Evolutionary conservation across 2,329 filamentous ascomycete species (phyloP).

Genomic region (Teratosphaeria viscida): DNA sequence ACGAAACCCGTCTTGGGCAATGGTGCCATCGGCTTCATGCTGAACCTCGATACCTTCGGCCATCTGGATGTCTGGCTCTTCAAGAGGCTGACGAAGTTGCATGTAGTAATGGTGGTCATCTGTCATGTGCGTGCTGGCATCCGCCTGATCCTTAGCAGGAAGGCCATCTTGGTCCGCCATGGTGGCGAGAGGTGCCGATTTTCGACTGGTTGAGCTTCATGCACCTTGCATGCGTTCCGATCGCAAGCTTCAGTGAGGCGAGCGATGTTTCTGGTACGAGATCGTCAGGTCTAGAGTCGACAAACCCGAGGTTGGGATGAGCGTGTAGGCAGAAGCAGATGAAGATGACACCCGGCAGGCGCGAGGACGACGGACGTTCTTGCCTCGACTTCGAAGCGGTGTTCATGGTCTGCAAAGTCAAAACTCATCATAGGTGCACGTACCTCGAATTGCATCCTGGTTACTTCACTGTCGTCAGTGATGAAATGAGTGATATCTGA

Average conservation of each 20-base stretch:
- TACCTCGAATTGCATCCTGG: no score
- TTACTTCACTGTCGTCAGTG: no score
- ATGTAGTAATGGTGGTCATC: background rate
- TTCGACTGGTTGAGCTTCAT: background rate
- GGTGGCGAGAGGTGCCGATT: background rate
- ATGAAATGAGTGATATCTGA: no score
- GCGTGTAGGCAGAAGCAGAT: background rate
- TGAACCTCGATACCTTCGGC: background rate
- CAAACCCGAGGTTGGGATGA: background rate
- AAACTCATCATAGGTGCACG: background rate
- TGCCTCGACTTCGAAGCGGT: background rate
- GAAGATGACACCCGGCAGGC: background rate
- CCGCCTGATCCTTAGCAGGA: background rate
- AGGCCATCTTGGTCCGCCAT: background rate
- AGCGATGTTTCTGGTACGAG: background rate
- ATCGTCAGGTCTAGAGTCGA: background rate
- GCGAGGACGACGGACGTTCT: background rate
- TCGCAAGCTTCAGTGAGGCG: background rate
- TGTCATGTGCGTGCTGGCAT: background rate
- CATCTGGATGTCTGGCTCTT: background rate
- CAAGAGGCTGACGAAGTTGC: background rate
- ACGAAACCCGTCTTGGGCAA: background rate
- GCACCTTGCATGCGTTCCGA: background rate
- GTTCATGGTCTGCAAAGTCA: background rate
- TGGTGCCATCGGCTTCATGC: background rate